Conservation (phyloP, 2,329 filamentous ascomycete species). For the Furcasterigmium furcatum region DNA sequence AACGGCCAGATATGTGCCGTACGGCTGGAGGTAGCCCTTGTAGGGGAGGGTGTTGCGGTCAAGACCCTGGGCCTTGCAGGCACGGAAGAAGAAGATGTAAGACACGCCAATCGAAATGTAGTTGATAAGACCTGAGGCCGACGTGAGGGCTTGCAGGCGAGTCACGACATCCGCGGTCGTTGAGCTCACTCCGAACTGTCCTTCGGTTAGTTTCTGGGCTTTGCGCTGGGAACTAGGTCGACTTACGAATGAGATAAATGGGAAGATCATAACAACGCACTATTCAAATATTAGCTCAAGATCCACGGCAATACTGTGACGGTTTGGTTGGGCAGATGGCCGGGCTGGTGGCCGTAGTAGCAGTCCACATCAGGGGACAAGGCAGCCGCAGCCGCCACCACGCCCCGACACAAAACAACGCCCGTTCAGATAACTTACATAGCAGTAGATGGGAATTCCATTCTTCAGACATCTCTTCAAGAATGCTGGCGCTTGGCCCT, state of each 20-base stretch:
- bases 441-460: conserved; percentile 60
- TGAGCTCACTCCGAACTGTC: too few relatives aligned
- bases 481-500: conserved; percentile 47
- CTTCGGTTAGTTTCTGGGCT: too few relatives aligned
- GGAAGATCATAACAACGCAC: conserved; percentile 47
- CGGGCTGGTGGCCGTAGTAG: too few relatives aligned
- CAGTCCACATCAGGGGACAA: too few relatives aligned
- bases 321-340: too few relatives aligned
- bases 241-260: conserved; percentile 50
- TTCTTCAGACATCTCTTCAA: conserved; percentile 51
- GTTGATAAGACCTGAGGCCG: conserved; percentile 44
- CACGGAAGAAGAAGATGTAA: conserved; percentile 55
- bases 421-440: conserved; percentile 20
- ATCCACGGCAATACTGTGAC: too few relatives aligned
- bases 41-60: conserved; percentile 52
- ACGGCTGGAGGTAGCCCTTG: conserved; percentile 56
- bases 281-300: too few relatives aligned
- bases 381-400: too few relatives aligned
- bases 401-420: too few relatives aligned
- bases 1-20: conserved; percentile 45
- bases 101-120: conserved; percentile 49
- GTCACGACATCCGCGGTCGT: conserved; percentile 45
- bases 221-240: conserved; percentile 37
- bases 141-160: conserved; percentile 48
- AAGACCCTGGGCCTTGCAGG: conserved; percentile 42